phyloP scores from a whole-genome alignment of 2,329 filamentous ascomycete species.

The Alternaria sp. region DNA sequence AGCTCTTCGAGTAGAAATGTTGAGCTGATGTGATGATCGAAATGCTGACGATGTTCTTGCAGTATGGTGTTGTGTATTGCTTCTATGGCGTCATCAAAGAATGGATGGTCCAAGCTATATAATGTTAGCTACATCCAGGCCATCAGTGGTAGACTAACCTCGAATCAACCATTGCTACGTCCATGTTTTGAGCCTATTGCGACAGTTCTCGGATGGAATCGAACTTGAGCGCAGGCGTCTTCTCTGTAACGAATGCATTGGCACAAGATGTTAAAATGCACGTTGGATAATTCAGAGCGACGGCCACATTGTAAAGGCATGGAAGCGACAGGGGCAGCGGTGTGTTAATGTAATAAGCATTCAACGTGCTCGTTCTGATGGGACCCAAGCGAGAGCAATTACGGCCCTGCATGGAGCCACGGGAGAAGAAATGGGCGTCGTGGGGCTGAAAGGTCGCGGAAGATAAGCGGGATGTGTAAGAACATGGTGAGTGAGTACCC shows the following conservation, averaged over 20 bases:
- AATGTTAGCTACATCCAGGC: conserved; percentile 14
- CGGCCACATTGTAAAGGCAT: conserved; percentile 20
- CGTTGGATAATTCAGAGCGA: conserved; percentile 8
- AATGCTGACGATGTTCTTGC: conserved; percentile 21
- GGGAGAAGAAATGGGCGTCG: conserved; percentile 26
- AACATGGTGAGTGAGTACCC: conserved; percentile 18
- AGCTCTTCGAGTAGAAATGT: conserved; percentile 28
- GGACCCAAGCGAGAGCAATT: conserved; percentile 18
- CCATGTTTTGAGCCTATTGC: conserved; percentile 22
- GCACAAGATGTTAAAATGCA: conserved; percentile 15
- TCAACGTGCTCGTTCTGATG: conserved; percentile 3
- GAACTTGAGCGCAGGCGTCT: conserved; percentile 16
- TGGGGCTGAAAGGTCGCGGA: conserved; percentile 32
- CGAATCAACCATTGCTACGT: conserved; percentile 32
- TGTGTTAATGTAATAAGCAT: conserved; percentile 17
- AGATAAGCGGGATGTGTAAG: conserved; percentile 31
- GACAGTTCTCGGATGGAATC: conserved; percentile 24
- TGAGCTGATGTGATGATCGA: conserved; percentile 19
- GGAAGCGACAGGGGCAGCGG: conserved; percentile 17
- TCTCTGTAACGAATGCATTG: conserved; percentile 34
- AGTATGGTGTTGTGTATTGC: conserved; percentile 26
- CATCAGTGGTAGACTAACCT: conserved; percentile 21
- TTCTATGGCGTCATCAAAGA: conserved; percentile 30
- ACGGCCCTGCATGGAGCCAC: conserved; percentile 21
- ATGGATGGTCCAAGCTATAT: conserved; percentile 17